phyloP scores from a whole-genome alignment of 345 rosid genomes.

The Ceriops tagal region DNA sequence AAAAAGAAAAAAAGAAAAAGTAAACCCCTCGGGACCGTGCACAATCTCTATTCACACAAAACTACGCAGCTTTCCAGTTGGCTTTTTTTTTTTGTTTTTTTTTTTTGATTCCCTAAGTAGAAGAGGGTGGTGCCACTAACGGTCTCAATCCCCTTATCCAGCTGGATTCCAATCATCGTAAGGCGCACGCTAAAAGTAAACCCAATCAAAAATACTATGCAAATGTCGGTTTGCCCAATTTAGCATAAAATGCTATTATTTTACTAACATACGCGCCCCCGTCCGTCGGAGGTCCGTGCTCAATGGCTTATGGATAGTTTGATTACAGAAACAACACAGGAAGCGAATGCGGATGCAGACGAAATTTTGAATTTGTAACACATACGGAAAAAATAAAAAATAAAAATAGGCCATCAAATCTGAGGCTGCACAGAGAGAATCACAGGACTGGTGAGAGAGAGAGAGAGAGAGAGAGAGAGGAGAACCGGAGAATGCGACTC shows the following conservation, averaged over 20 bases:
- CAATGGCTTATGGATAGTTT: no score
- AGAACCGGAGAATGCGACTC: slow-evolving; percentile 17
- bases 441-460: neutral
- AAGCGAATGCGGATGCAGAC: no score
- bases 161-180: slow-evolving; percentile 53
- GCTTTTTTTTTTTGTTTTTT: slow-evolving; percentile 4
- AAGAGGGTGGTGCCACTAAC: slow-evolving; percentile 33
- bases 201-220: neutral
- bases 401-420: neutral
- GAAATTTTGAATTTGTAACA: no score
- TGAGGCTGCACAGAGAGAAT: neutral
- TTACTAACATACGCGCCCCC: slow-evolving; percentile 24
- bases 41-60: no score
- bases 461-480: neutral
- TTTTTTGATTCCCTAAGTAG: slow-evolving; percentile 21
- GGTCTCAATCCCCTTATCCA: slow-evolving; percentile 44
- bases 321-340: no score
- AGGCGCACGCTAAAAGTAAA: slow-evolving; percentile 18
- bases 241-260: slow-evolving; percentile 2
- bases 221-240: slow-evolving; percentile 1
- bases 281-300: no score
- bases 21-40: no score
- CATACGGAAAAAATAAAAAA: no score
- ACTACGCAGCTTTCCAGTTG: slow-evolving; percentile 46
- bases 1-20: no score